phyloP scores from a whole-genome alignment of 1,284 basidiomycete species.

The Farysia itapuensis region DNA sequence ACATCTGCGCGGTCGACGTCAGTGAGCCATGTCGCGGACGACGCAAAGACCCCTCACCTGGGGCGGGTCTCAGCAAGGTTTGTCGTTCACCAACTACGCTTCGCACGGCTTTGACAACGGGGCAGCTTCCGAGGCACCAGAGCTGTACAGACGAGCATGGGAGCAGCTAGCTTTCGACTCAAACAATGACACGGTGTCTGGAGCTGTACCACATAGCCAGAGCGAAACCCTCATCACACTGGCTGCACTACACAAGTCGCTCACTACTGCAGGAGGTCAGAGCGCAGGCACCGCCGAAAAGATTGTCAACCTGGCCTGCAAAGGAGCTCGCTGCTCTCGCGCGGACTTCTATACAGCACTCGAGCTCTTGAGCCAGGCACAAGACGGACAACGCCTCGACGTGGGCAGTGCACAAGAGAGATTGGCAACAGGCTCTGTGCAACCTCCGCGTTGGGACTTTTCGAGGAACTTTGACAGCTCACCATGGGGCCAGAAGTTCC shows the following conservation, averaged over 20 bases:
- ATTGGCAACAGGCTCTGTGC: slow-evolving; percentile 6
- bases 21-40: slow-evolving; percentile 14
- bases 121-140: not conserved
- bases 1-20: too few relatives aligned
- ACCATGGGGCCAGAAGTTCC: slow-evolving; percentile 18
- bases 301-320: slow-evolving; percentile 26
- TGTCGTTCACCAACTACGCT: slow-evolving; percentile 10
- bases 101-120: slow-evolving; percentile 11
- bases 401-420: slow-evolving; percentile 1
- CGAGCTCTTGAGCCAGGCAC: slow-evolving; percentile 13
- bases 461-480: not conserved
- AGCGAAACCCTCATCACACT: not conserved
- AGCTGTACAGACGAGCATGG: not conserved
- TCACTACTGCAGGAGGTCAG: not conserved
- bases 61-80: slow-evolving; percentile 20
- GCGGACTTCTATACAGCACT: slow-evolving; percentile 27
- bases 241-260: not conserved
- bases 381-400: slow-evolving; percentile 19
- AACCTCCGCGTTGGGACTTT: slow-evolving; percentile 7
- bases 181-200: not conserved
- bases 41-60: slow-evolving; percentile 26
- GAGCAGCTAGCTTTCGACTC: not conserved
- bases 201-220: not conserved
- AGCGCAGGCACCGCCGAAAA: not conserved
- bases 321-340: slow-evolving; percentile 17